Evolutionary conservation across 2,329 filamentous ascomycete species (phyloP).

Genomic region (Paradendryphiella salina): DNA sequence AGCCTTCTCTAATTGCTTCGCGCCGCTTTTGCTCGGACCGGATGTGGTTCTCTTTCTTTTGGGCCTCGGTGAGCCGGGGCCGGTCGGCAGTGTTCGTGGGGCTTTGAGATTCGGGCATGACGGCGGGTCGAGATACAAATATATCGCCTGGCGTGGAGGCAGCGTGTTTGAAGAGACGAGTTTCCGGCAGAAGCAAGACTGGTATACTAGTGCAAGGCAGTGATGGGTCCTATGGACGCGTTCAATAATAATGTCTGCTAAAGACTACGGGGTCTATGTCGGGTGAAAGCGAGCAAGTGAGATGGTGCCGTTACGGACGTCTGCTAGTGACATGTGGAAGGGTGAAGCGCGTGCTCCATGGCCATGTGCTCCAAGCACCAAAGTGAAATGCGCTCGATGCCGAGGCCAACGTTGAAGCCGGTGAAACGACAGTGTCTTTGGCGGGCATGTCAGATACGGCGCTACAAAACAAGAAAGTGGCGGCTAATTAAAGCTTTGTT

Average conservation of each 20-base stretch:
- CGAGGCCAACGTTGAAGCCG: background rate
- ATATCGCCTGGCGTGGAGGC: background rate
- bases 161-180: constrained; percentile 2
- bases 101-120: constrained; percentile 34
- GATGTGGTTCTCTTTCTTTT: constrained; percentile 76
- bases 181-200: background rate
- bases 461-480: background rate
- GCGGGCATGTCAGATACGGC: background rate
- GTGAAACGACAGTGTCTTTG: background rate
- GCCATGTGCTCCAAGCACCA: background rate
- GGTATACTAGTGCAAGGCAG: background rate
- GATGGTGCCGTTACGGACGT: background rate
- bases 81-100: constrained; percentile 53
- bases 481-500: constrained; percentile 12
- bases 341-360: background rate
- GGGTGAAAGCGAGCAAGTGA: background rate
- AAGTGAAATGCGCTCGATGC: background rate
- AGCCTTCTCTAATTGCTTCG: constrained; percentile 78
- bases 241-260: background rate
- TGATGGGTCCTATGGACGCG: background rate
- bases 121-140: constrained; percentile 1
- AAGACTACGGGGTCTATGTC: background rate
- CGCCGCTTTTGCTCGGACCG: constrained; percentile 69
- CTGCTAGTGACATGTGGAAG: no score
- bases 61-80: constrained; percentile 67